Evolutionary conservation across 129 eudicot genomes (phyloP), one percentile per base, ranked within the genome.

Genomic region (Tagetes erecta): DNA sequence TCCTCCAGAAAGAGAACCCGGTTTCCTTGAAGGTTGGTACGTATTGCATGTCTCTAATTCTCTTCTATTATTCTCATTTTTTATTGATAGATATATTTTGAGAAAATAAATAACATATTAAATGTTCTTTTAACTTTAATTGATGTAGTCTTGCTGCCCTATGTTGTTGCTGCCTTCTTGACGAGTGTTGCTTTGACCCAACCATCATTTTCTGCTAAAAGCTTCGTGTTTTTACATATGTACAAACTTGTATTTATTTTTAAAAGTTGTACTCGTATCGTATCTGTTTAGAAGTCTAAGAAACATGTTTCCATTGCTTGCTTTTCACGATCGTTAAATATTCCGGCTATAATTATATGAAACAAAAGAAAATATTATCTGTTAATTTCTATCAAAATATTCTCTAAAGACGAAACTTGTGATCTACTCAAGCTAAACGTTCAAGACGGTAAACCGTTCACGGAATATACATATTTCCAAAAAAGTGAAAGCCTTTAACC

Each of bases 1-100:
- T n/a, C 94, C 97, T 9, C 96, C 93, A n/a, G 75, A 82, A 56
- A 78, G 84, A 71, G 85, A 92, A 42, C 76, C 88, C 14, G 91
- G 97, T 64, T 89, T 89, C 70, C 93, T 92, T 68, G 96, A 92
- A 83, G 97, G 97, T 75, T 89, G 96, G 97, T 91, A 84, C 3
- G 20, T 2, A 42, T 44, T 1, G 27, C 27, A 20, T 20, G 27
- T 30, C 7, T 13, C 31, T 14, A 62, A 3, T 74, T 69, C 33
- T 5, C 58, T 41, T 45, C 36, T 55, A 67, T 20, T 50, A 20
- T 36, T 67, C 3, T 1, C 20, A 20, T 11, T 35, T 35, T 10
- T 11, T 60, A 3, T 60, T 12, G 2, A 20, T 60, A 6, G 30
- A 8, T 20, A n/a, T 14, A 4, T 53, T 52, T 14, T 52, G 8